Conservation (phyloP, 805 yeast species). For the Vanderwaltozyma yarrowii region DNA sequence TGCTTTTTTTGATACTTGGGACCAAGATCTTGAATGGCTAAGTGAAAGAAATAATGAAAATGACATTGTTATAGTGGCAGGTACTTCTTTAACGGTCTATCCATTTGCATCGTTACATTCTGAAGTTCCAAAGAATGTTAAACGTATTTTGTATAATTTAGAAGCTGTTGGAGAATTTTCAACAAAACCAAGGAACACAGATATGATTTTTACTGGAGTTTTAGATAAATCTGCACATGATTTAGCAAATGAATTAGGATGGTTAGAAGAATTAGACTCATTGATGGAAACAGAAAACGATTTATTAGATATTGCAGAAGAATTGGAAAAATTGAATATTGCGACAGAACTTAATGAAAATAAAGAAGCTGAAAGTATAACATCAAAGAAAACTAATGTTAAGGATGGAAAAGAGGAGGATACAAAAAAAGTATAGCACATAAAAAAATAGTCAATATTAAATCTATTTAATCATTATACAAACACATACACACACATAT, state of each 20-base stretch:
- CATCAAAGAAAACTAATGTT: too few relatives aligned
- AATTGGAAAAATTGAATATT: conserved; percentile 8
- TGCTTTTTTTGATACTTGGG: conserved; percentile 61
- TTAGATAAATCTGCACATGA: conserved; percentile 57
- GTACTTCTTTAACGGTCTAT: conserved; percentile 79
- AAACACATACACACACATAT: too few relatives aligned
- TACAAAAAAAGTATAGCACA: too few relatives aligned
- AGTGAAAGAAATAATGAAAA: conserved; percentile 25
- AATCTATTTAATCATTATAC: too few relatives aligned
- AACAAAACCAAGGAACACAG: conserved; percentile 43
- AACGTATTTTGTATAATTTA: conserved; percentile 61
- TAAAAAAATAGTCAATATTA: too few relatives aligned
- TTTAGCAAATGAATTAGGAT: conserved; percentile 48
- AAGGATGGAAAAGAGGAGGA: too few relatives aligned
- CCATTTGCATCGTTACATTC: conserved; percentile 84
- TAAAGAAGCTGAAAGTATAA: not conserved
- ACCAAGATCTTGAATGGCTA: conserved; percentile 32
- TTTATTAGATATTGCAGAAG: conserved; percentile 6
- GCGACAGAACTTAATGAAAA: not conserved
- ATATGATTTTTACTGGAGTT: conserved; percentile 47
- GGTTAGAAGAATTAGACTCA: conserved; percentile 47
- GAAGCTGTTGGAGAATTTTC: conserved; percentile 70
- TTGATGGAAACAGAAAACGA: conserved; percentile 22
- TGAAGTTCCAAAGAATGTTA: conserved; percentile 39
- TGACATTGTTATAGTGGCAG: conserved; percentile 72